Percentiles rank a stretch among this genome's conserved stretches.
Conservation (phyloP, 305 asterid species). For the Solanum hybrid region DNA sequence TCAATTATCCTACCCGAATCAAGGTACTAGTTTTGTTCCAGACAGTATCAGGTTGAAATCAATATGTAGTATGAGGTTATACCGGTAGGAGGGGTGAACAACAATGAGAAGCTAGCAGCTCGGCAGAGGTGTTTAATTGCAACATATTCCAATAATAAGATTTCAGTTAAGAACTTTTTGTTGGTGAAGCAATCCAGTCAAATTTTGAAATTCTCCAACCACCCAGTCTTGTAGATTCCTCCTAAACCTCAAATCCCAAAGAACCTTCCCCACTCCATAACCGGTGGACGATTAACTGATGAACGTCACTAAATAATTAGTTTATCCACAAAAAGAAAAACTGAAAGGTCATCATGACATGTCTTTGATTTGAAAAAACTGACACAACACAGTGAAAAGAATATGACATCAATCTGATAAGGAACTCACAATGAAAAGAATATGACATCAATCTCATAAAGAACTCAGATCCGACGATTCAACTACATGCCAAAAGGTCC, state of each 20-base stretch:
- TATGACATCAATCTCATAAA: neutral
- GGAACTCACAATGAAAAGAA: neutral
- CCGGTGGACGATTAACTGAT: neutral
- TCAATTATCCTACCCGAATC: neutral
- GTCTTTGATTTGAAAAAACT: neutral
- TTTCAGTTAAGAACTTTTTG: neutral
- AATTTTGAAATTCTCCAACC: neutral
- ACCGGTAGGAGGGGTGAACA: neutral
- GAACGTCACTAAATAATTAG: neutral
- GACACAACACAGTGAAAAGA: neutral
- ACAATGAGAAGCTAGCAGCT: neutral
- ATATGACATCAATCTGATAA: neutral
- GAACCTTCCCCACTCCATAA: neutral
- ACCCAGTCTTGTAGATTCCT: neutral
- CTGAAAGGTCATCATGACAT: neutral
- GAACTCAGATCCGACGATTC: neutral
- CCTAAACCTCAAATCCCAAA: neutral
- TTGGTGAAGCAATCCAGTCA: neutral
- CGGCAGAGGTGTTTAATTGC: neutral
- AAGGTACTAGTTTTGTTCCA: neutral
- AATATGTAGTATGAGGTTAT: neutral
- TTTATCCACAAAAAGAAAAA: neutral
- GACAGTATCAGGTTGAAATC: neutral
- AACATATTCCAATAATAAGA: neutral
- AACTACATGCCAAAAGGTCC: neutral